Evolutionary conservation across 2,329 filamentous ascomycete genomes (phyloP).

Genomic region (Hypomyces rosellus): DNA sequence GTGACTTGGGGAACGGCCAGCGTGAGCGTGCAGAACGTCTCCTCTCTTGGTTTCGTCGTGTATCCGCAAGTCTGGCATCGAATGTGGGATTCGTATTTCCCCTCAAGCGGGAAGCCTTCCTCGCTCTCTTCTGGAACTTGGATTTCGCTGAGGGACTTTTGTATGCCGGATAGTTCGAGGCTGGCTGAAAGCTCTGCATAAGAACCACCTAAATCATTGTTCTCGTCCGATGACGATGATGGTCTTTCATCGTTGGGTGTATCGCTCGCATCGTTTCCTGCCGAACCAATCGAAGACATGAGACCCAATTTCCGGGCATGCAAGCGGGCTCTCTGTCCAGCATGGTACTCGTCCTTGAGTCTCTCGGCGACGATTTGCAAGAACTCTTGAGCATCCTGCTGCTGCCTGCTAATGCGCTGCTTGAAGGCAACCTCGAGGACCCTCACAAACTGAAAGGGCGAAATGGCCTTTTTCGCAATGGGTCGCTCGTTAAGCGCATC

Average conservation of each 20-base stretch:
- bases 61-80: slow-evolving; percentile 88
- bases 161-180: slow-evolving; percentile 3
- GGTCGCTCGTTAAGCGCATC: slow-evolving; percentile 90
- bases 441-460: slow-evolving; percentile 74
- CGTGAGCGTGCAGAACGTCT: slow-evolving; percentile 86
- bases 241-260: background rate
- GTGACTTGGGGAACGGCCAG: slow-evolving; percentile 81
- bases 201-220: background rate
- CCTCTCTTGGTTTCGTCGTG: slow-evolving; percentile 75
- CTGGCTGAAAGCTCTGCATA: background rate
- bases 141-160: slow-evolving; percentile 16
- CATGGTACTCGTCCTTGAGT: slow-evolving; percentile 89
- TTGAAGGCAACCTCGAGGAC: slow-evolving; percentile 81
- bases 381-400: slow-evolving; percentile 97
- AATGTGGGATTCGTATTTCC: slow-evolving; percentile 87
- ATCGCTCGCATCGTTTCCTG: slow-evolving; percentile 15
- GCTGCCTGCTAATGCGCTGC: slow-evolving; percentile 85
- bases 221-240: background rate
- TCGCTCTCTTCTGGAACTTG: slow-evolving; percentile 41
- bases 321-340: slow-evolving; percentile 66
- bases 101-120: slow-evolving; percentile 85
- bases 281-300: slow-evolving; percentile 7
- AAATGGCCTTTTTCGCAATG: slow-evolving; percentile 89
- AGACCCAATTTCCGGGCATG: slow-evolving; percentile 38
- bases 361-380: slow-evolving; percentile 89